Evolutionary conservation across 2,329 filamentous ascomycete species (phyloP).

Genomic region (Byssothecium circinans): DNA sequence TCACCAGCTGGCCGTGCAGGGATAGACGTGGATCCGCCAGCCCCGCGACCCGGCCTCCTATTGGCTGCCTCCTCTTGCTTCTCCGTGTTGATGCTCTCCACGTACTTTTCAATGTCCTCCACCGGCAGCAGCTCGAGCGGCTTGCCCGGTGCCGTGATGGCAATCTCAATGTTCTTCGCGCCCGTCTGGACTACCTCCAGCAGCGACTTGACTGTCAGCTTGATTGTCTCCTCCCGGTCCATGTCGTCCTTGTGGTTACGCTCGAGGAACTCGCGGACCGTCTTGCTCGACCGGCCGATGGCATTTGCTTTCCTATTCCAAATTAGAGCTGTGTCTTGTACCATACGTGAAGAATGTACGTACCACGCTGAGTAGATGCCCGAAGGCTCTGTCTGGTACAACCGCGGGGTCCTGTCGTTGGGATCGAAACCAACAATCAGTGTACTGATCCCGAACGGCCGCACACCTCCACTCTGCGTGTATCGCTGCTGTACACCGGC

Average conservation of each 20-base stretch:
- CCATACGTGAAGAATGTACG: constrained; percentile 44
- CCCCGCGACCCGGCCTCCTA: constrained; percentile 72
- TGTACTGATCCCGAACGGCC: constrained; percentile 98
- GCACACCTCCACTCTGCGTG: constrained; percentile 96
- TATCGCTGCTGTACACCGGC: constrained; percentile 98
- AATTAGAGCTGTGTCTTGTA: constrained; percentile 9
- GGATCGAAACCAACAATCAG: constrained; percentile 98
- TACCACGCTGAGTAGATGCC: constrained; percentile 99
- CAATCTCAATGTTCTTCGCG: constrained; percentile 99
- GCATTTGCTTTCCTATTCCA: constrained; percentile 91
- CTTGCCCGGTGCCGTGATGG: constrained; percentile 94
- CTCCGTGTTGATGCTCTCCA: constrained; percentile 98
- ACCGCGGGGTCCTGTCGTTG: constrained; percentile 80
- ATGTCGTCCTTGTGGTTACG: constrained; percentile 98
- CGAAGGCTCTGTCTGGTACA: constrained; percentile 99
- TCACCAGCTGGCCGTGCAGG: constrained; percentile 63
- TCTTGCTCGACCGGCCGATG: constrained; percentile 98
- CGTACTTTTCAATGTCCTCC: constrained; percentile 94
- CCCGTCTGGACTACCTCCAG: constrained; percentile 98
- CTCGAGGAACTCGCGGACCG: constrained; percentile 96
- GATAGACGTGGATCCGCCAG: constrained; percentile 67
- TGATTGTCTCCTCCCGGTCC: constrained; percentile 94
- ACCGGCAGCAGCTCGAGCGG: constrained; percentile 88
- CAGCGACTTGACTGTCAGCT: constrained; percentile 95
- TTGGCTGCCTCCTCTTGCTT: constrained; percentile 98